Percentiles rank a stretch among this genome's conserved stretches.
Conservation (phyloP, 176 grass and related monocot species). For the Thinopyrum elongatum region DNA sequence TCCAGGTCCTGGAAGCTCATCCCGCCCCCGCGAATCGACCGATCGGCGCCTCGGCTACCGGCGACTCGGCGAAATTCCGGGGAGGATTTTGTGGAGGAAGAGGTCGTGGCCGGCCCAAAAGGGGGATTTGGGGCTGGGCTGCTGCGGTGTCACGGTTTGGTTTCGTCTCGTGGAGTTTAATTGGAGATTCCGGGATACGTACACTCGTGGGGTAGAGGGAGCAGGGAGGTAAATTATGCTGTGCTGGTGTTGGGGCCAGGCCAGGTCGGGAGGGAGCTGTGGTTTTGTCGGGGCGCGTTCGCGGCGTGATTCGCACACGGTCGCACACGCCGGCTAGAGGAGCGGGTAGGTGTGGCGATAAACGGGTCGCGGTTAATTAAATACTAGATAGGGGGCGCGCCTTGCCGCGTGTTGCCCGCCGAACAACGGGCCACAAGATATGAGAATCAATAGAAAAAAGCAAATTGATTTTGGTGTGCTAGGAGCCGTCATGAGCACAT, state of each 20-base stretch:
- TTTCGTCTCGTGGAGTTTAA: conserved; percentile 20
- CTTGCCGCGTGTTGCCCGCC: no score
- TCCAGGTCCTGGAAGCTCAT: conserved; percentile 99
- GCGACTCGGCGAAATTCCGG: neutral
- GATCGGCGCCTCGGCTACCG: neutral
- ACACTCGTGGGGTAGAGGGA: neutral
- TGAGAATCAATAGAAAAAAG: no score
- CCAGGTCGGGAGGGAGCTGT: neutral
- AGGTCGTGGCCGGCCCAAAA: neutral
- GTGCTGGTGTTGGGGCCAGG: neutral
- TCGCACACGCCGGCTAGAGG: neutral
- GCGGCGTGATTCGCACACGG: neutral
- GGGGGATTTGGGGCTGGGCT: neutral
- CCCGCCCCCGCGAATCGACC: neutral
- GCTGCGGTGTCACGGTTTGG: neutral
- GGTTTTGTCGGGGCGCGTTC: neutral
- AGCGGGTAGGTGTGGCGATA: no score
- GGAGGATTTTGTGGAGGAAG: neutral
- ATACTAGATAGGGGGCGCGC: no score
- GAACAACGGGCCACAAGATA: no score
- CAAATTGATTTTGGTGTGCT: no score
- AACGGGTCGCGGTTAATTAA: neutral
- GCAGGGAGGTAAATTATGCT: neutral
- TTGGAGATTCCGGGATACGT: conserved; percentile 27
- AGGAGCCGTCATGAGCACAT: no score